Base-by-base conservation (phyloP, 768 basidiomycete species). In the Boletales sp. region DNA sequence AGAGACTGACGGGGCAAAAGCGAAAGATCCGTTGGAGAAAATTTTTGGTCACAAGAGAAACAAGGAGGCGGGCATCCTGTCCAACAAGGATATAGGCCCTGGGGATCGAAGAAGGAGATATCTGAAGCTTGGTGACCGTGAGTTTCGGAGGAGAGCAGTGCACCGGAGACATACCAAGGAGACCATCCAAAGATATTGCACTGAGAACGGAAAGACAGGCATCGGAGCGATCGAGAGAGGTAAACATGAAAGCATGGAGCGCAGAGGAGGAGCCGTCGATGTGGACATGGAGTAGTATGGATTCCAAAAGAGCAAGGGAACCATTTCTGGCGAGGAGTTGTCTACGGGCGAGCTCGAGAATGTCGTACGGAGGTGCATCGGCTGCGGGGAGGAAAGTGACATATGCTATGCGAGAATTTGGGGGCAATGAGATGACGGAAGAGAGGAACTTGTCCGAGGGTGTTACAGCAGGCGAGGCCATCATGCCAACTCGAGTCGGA, bases 181-280 rank as follows among this genome's bases (percentile, higher is more conserved):
- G 68, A 3, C 74, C 77, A 45, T 81, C 77, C 35, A 84, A 69
- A 28, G 68, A 60, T 28, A 84, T 60, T 14, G 55, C 54, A 51
- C 58, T 59, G 36, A 84, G 64, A 18, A 61, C 43, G 25, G 60
- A 56, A 12, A 70, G 63, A 34, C 67, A 65, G 28, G 64, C 50
- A 19, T 68, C 65, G 32, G 64, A 54, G 14, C 54, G 49, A 41
- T 72, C 69, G 3, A 58, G 50, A 25, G 76, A 68, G 15, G 73
- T 70, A 28, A 87, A 64, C 14, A 68, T 65, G 62, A 86, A 89
- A n/a, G 81, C 74, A 66, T 85, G 80, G 47, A 88, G 72, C 21
- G 66, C 58, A n/a, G 71, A 73, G 9, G 72, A 62, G 21, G 69
- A 67, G 44, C 73, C 65, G 32, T 70, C 70, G 41, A 81, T 65